Conservation (phyloP, 176 grass and related monocot genomes). For the Saccharum officinarum region DNA sequence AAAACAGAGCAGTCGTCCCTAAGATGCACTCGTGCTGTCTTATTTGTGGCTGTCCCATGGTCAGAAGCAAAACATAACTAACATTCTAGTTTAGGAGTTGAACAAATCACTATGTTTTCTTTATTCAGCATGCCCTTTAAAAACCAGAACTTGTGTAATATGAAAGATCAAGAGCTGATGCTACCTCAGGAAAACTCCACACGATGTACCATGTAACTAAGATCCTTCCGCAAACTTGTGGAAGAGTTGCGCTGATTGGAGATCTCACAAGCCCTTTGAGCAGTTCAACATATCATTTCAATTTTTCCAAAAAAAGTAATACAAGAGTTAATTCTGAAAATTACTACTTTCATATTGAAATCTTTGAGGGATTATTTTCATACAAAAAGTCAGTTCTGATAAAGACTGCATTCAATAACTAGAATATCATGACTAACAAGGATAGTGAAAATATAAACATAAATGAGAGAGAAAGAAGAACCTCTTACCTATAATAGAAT, state of each 20-base stretch:
- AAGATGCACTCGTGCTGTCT: too few species aligned
- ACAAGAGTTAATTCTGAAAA: neutral
- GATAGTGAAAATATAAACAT: neutral
- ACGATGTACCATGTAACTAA: slow-evolving; percentile 18
- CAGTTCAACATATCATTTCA: neutral
- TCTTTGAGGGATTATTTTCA: neutral
- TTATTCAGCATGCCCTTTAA: too few species aligned
- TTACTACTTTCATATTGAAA: neutral
- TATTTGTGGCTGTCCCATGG: too few species aligned
- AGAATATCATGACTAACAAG: neutral
- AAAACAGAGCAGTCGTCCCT: too few species aligned
- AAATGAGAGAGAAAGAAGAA: neutral
- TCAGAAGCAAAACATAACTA: too few species aligned
- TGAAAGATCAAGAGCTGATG: too few species aligned
- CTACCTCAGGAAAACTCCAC: slow-evolving; percentile 28
- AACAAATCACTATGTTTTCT: too few species aligned
- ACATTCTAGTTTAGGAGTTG: too few species aligned
- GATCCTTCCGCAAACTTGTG: neutral
- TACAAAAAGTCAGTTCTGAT: neutral
- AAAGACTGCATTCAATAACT: neutral
- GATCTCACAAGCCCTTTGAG: slow-evolving; percentile 24
- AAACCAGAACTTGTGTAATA: too few species aligned
- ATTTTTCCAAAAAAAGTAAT: neutral
- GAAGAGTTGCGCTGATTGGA: slow-evolving; percentile 5
- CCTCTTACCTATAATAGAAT: slow-evolving; percentile 1